Evolutionary conservation across 1,284 basidiomycete genomes (phyloP).

Genomic region (Lignosus rhinocerotis): DNA sequence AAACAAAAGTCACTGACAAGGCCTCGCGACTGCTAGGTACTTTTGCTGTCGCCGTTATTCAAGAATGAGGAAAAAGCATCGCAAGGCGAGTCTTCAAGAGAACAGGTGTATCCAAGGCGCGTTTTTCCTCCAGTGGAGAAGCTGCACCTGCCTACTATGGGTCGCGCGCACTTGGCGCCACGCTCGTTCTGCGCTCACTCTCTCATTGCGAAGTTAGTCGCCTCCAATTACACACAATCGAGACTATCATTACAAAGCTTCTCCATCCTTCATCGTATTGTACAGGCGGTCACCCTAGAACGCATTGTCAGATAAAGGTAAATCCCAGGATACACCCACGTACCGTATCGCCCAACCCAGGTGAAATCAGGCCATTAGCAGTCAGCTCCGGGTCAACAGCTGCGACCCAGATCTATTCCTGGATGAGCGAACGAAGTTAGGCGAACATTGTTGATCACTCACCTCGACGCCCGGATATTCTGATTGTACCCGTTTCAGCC

Average conservation of each 20-base stretch:
- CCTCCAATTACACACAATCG: not conserved
- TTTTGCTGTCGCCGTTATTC: not conserved
- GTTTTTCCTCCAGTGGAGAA: no score
- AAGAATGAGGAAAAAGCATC: not conserved
- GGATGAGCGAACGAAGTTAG: not conserved
- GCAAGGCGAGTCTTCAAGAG: no score
- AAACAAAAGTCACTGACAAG: not conserved
- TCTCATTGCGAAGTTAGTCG: not conserved
- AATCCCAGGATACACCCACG: not conserved
- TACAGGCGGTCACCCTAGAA: slow-evolving; percentile 38
- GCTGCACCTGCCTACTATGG: no score
- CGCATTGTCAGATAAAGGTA: not conserved
- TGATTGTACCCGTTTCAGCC: slow-evolving; percentile 65
- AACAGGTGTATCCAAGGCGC: no score
- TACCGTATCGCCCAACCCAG: slow-evolving; percentile 88
- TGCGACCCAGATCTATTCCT: slow-evolving; percentile 76
- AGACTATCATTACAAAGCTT: slow-evolving; percentile 4
- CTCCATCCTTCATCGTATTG: slow-evolving; percentile 34
- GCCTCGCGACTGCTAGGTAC: no score
- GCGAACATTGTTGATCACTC: slow-evolving; percentile 12
- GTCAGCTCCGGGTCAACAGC: slow-evolving; percentile 79
- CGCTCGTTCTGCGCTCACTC: no score
- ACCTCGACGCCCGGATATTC: slow-evolving; percentile 85
- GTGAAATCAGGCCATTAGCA: slow-evolving; percentile 72
- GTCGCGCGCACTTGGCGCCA: no score